Evolutionary conservation across 148 eudicot genomes (phyloP).

Genomic region (Cornus controversa): DNA sequence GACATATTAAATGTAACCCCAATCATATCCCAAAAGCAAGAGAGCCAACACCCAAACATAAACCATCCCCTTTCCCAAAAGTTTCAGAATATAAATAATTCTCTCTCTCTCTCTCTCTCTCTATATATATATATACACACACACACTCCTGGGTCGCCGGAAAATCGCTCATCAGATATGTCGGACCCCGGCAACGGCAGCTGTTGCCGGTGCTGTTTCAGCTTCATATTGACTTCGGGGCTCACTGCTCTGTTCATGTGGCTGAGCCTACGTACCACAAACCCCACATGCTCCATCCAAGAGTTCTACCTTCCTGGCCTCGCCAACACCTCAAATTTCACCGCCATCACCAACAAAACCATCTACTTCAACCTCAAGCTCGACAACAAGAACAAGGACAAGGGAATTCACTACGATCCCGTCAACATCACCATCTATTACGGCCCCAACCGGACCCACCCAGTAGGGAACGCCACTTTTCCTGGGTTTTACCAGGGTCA

Average conservation of each 20-base stretch:
- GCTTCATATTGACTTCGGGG: slow-evolving; percentile 53
- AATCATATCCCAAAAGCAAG: no score
- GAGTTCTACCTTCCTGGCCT: slow-evolving; percentile 56
- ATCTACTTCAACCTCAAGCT: slow-evolving; percentile 60
- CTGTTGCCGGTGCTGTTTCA: slow-evolving; percentile 42
- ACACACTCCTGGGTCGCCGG: background rate
- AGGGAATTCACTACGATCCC: slow-evolving; percentile 52
- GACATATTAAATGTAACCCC: no score
- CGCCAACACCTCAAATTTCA: slow-evolving; percentile 34
- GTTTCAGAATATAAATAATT: no score
- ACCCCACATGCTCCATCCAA: slow-evolving; percentile 64
- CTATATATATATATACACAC: no score
- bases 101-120: background rate
- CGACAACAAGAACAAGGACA: slow-evolving; percentile 52
- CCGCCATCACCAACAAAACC: slow-evolving; percentile 19
- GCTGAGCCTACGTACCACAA: slow-evolving; percentile 50
- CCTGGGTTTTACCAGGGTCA: slow-evolving; percentile 63
- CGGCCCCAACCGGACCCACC: slow-evolving; percentile 11
- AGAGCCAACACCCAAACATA: no score
- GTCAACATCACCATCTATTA: slow-evolving; percentile 45
- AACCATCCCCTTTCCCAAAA: no score
- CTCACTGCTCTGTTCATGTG: slow-evolving; percentile 66
- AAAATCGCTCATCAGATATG: background rate
- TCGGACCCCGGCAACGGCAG: slow-evolving; percentile 20
- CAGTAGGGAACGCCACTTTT: slow-evolving; percentile 27